Conservation (phyloP, 2,329 filamentous ascomycete species). For the Harringtonia aguacate region DNA sequence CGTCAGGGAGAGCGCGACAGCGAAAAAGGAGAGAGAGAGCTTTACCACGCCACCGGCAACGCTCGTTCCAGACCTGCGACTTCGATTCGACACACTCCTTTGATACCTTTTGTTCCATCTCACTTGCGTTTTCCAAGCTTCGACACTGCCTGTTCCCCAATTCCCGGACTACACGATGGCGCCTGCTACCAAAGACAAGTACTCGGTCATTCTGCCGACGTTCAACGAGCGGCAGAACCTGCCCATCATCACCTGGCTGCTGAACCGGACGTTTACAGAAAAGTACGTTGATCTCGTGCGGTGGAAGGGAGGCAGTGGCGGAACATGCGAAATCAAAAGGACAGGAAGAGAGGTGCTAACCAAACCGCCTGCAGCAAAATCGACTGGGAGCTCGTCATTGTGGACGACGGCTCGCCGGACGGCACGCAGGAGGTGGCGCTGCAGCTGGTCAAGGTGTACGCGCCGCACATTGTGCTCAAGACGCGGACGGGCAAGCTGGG, state of each 20-base stretch:
- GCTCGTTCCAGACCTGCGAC: not conserved
- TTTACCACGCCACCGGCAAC: no score
- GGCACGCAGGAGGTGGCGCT: conserved; percentile 84
- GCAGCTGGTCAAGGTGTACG: conserved; percentile 81
- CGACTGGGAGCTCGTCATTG: conserved; percentile 95
- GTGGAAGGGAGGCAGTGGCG: not conserved
- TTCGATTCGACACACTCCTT: not conserved
- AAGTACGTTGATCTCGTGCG: conserved; percentile 45
- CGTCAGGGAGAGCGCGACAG: no score
- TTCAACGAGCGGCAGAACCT: conserved; percentile 98
- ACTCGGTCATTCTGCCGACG: conserved; percentile 93
- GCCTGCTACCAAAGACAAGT: conserved; percentile 55
- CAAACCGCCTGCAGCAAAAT: conserved; percentile 51
- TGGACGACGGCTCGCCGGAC: conserved; percentile 96
- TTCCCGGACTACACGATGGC: conserved; percentile 29
- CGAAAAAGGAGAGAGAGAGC: no score
- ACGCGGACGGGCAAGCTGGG: conserved; percentile 89
- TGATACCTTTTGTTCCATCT: not conserved
- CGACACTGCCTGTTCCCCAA: no score
- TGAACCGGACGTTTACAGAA: conserved; percentile 85
- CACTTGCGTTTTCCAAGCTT: no score
- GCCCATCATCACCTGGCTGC: conserved; percentile 88
- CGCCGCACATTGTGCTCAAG: conserved; percentile 70
- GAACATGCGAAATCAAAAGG: not conserved
- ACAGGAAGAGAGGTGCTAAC: not conserved